Evolutionary conservation across 1,284 basidiomycete species (phyloP), one percentile per base, ranked within the genome.

Genomic region (Mycena sp.): DNA sequence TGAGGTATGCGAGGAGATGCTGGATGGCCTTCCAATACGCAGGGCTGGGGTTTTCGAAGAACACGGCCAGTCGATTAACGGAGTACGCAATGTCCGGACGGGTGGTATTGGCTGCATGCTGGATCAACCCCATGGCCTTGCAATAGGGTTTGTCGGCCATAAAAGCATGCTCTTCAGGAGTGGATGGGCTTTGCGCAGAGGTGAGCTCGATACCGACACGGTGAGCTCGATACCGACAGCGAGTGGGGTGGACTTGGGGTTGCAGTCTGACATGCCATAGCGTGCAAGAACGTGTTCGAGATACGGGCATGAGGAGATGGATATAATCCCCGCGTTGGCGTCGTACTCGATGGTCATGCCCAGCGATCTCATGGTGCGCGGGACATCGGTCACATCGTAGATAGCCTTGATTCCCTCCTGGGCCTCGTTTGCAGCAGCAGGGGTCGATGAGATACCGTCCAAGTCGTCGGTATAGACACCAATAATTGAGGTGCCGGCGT

Each of bases 41-140:
- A 21, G 51, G 19, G 1, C 63, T 49, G 23, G 74, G 70, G 17
- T 71, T 72, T 5, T 61, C 17, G 2, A 65, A 9, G 63, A 73
- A 73, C 32, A 52, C 45, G 7, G 72, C 67, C 1, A 78, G 69
- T 0, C 61, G 67, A 3, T 59, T 38, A 0, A 74, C 61, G 0
- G 71, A 63, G 29, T 71, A 79, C 0, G 73, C 69, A 6, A 79
- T 73, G 44, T 79, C 73, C 0, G 74, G 77, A 0, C 72, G 46
- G 0, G 76, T 79, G 0, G 68, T 70, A 7, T 76, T 53, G 6
- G 70, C 72, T 6, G 73, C 72, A 52, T 77, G 78, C 70, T 76
- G 75, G 40, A 80, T 63, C 1, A 70, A 72, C 0, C 76, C 74
- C 4, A 79, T 52, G 17, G 69, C 72, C 59, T 67, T 58, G 38